Evolutionary conservation across 1,139 yeast species (phyloP), one percentile per base, ranked within the genome.

Genomic region (Wickerhamomyces sp.): DNA sequence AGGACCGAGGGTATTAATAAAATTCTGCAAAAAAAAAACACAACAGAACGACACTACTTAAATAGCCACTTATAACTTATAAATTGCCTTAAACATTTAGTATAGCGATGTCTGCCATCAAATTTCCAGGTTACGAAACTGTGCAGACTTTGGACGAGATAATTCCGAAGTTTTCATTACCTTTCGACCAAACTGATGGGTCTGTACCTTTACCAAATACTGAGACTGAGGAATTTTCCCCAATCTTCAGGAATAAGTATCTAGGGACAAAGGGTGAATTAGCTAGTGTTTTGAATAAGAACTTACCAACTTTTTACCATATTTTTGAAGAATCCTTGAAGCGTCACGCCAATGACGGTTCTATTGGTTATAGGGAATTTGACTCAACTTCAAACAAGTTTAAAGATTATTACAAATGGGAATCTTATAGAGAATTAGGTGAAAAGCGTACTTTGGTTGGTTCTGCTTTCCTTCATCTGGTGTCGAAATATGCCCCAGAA

Each of bases 191-290:
- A 20, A 44, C 45, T 4, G 52, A 51, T 30, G 44, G 44, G 17
- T 51, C 57, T 3, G 35, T 29, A 3, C 46, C 56, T 5, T 33
- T 55, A 12, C 49, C 55, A 4, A 43, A 55, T 27, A 40, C 52
- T 6, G 44, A 48, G 30, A 47, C 50, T 3, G 42, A 61, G 9
- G 78, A 76, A 2, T 69, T 45, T 51, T 71, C 77, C 5, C 54
- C 70, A 10, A 45, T 74, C 16, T 74, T 71, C 52, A 59, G 78
- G 49, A 74, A 74, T 50, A 55, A 46, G 3, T 58, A 42, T 17
- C 25, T 44, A n/a, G n/a, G n/a, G 41, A 59, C 22, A 50, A 60
- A n/a, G 38, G 44, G 46, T 21, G 63, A 44, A 12, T 46, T 70
- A 37, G 52, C 64, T 21, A 52, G 56, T 13, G 62, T 64, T 10